Base-by-base conservation (phyloP, 2,329 filamentous ascomycete genomes). In the Colletotrichum navitas region DNA sequence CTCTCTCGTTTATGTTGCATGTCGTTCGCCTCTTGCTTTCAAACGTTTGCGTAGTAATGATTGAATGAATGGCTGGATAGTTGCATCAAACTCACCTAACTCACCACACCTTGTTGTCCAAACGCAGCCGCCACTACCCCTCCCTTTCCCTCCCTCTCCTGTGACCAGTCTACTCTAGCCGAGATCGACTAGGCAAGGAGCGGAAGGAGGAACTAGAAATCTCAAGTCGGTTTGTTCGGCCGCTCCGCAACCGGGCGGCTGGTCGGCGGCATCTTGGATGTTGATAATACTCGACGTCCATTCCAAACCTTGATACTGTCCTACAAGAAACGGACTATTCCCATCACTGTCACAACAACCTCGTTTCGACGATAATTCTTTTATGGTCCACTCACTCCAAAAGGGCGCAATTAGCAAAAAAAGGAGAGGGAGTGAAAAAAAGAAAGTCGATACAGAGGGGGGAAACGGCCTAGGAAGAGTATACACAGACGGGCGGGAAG, bases 41-140 rank as follows among this genome's bases (percentile, higher is more conserved):
- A 10, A 41, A 41, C 18, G 47, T 16, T 47, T 45, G 14, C 58
- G 36, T 68, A 18, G 60, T 62, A 6, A 60, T 65, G 63, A 65
- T 58, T 65, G 64, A 39, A 41, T 43, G 56, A 56, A 63, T 72
- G 65, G 60, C 52, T 59, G 55, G 41, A 64, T 62, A 64, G 41
- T 61, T 72, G 66, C 69, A 64, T 69, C 54, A 49, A 45, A 60
- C 11, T 69, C 65, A 68, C 59, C 60, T 55, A 64, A 64, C 69
- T 65, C 45, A 68, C 51, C 63, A 51, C 34, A 67, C 51, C 58
- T 69, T 55, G 62, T 45, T 29, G 14, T 45, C 29, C 47, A 41
- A 24, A 39, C 26, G 2, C 43, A 16, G 21, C n/a, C 36, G 16
- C 41, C 32, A 43, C 61, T 16, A 51, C 49, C 39, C 21, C 29